A percentile compares a stretch with the other conserved stretches of the same genome.
Conservation (phyloP, 1,284 basidiomycete species). For the Fomitiporia mediterranea region DNA sequence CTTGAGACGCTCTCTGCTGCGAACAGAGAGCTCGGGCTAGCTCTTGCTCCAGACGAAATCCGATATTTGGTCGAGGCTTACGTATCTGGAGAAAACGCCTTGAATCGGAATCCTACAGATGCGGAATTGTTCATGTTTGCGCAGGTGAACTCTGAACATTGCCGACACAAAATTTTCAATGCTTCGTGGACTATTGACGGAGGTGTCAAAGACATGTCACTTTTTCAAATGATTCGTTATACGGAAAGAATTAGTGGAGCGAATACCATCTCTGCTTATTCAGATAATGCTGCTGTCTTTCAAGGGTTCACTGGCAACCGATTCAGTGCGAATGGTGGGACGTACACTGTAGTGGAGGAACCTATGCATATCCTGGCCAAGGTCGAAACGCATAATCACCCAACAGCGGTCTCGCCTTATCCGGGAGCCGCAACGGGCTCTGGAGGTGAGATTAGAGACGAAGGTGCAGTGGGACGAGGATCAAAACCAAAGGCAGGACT, state of each 20-base stretch:
- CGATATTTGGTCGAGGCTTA: conserved; percentile 92
- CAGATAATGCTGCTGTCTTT: conserved; percentile 96
- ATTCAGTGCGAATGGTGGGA: conserved; percentile 61
- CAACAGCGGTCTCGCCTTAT: conserved; percentile 97
- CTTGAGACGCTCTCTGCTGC: conserved; percentile 57
- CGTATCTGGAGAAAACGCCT: conserved; percentile 57
- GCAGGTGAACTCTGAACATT: conserved; percentile 99
- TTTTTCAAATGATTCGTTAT: conserved; percentile 98
- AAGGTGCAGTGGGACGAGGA: conserved; percentile 92
- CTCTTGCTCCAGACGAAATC: conserved; percentile 87
- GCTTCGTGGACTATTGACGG: conserved; percentile 92
- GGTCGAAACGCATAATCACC: conserved; percentile 99
- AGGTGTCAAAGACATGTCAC: conserved; percentile 61
- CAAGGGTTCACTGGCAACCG: conserved; percentile 75
- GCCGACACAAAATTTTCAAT: conserved; percentile 99
- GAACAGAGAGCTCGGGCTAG: conserved; percentile 86
- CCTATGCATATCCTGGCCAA: conserved; percentile 93
- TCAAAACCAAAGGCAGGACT: conserved; percentile 97
- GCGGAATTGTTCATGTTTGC: conserved; percentile 99
- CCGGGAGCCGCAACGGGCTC: conserved; percentile 97
- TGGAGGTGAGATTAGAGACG: conserved; percentile 97
- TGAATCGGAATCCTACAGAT: conserved; percentile 85
- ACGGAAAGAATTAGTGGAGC: conserved; percentile 78
- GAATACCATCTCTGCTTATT: conserved; percentile 94
- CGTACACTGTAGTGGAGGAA: conserved; percentile 60